These are phyloP conservation scores for Trichoderma oligosporum DNA, from an alignment of 2,329 filamentous ascomycete species.

Conservation along the genomic window DNA sequence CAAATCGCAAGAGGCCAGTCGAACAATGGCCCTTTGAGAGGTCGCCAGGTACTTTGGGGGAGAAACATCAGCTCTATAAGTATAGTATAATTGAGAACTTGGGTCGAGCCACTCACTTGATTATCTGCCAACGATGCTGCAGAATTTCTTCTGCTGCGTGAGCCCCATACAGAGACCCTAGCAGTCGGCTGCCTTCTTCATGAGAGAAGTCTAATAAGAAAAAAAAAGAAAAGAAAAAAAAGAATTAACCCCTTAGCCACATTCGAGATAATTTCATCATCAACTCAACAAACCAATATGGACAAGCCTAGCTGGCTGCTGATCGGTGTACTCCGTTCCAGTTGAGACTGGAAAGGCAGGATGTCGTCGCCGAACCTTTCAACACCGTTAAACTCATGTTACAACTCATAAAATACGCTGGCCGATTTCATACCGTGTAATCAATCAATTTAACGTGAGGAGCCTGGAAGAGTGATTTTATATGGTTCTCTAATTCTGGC, in stretches of 20 bases:
- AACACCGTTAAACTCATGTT: not conserved
- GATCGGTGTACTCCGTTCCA: not conserved
- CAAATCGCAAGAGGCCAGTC: not conserved
- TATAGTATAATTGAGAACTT: not conserved
- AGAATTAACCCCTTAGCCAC: too few relatives aligned
- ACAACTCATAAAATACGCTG: not conserved
- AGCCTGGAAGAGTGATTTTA: not conserved
- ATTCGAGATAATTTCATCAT: too few relatives aligned
- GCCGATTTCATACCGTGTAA: not conserved
- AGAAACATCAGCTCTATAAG: not conserved
- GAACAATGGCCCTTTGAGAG: not conserved
- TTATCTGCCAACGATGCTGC: not conserved
- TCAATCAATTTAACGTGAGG: not conserved
- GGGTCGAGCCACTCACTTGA: not conserved
- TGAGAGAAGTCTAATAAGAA: not conserved
- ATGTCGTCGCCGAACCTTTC: not conserved
- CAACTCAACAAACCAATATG: constrained; percentile 5
- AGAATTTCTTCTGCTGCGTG: not conserved
- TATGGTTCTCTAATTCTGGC: not conserved
- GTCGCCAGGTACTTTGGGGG: not conserved
- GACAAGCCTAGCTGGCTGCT: not conserved
- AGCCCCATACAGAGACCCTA: not conserved
- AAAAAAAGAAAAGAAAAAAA: too few relatives aligned
- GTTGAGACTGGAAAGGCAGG: not conserved
- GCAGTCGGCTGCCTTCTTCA: not conserved